A percentile compares a stretch with the other conserved stretches of the same genome.
These are phyloP conservation scores for Starmerella asiatica DNA, from an alignment of 805 yeast genomes.

Conservation along the genomic window DNA sequence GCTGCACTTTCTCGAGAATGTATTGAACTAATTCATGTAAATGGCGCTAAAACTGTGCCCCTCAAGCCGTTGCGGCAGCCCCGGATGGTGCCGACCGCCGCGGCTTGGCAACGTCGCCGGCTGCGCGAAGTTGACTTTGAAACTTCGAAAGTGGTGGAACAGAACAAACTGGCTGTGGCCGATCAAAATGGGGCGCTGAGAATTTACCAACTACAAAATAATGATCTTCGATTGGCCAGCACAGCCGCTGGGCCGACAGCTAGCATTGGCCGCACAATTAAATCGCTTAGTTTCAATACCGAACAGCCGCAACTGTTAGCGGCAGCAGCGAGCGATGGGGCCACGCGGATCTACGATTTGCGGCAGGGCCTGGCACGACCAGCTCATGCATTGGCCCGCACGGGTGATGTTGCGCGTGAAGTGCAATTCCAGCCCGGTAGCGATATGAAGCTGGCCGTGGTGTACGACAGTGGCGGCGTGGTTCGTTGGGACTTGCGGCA, in stretches of 20 bases:
- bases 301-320: constrained; percentile 43
- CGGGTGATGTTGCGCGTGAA: constrained; percentile 58
- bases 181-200: constrained; percentile 26
- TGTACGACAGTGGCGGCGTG: constrained; percentile 81
- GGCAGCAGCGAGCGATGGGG: constrained; percentile 68
- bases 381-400: constrained; percentile 40
- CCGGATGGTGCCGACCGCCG: background rate
- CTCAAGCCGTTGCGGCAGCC: constrained; percentile 4
- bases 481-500: constrained; percentile 80
- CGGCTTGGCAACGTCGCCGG: constrained; percentile 2
- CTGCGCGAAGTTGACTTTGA: no score
- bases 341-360: constrained; percentile 71
- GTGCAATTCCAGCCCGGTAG: constrained; percentile 40
- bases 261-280: constrained; percentile 32
- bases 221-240: constrained; percentile 16
- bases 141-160: background rate
- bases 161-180: constrained; percentile 21
- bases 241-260: constrained; percentile 6
- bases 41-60: background rate
- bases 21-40: constrained; percentile 14
- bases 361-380: constrained; percentile 42
- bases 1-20: constrained; percentile 8
- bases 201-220: constrained; percentile 21
- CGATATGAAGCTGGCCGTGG: constrained; percentile 51
- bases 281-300: constrained; percentile 48